Conservation (phyloP, 2,329 filamentous ascomycete genomes). For the Hypoxylon sp. region DNA sequence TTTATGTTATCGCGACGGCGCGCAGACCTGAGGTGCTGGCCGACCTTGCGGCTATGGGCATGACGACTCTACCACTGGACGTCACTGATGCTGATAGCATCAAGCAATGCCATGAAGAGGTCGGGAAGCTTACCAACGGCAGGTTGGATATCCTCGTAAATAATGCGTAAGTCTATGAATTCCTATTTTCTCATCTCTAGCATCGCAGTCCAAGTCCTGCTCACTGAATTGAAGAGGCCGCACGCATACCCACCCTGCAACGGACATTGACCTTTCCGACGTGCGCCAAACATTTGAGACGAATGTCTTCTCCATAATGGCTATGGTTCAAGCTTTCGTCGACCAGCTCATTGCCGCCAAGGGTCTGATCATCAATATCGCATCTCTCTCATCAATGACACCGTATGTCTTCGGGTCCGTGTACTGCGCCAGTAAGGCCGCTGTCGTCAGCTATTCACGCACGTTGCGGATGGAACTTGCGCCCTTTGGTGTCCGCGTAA, state of each 20-base stretch:
- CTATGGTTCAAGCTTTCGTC: slow-evolving; percentile 65
- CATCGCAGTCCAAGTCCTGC: not conserved
- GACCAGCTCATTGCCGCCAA: slow-evolving; percentile 63
- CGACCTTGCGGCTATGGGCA: slow-evolving; percentile 61
- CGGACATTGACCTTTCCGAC: slow-evolving; percentile 66
- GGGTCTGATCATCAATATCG: slow-evolving; percentile 68
- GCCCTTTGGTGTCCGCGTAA: slow-evolving; percentile 68
- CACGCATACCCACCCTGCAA: slow-evolving; percentile 64
- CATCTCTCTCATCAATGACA: slow-evolving; percentile 63
- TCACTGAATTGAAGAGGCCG: slow-evolving; percentile 58
- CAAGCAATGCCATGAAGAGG: slow-evolving; percentile 60
- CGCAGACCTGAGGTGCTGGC: slow-evolving; percentile 63
- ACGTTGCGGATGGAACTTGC: slow-evolving; percentile 66
- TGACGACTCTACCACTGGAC: slow-evolving; percentile 65
- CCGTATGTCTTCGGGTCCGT: slow-evolving; percentile 67
- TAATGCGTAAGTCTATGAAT: slow-evolving; percentile 62
- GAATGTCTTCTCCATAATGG: slow-evolving; percentile 70
- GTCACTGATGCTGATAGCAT: slow-evolving; percentile 67
- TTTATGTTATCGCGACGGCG: slow-evolving; percentile 70
- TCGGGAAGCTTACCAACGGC: slow-evolving; percentile 63
- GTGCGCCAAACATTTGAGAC: slow-evolving; percentile 68
- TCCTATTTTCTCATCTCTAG: not conserved
- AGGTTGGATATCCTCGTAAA: slow-evolving; percentile 71
- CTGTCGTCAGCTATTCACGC: slow-evolving; percentile 66
- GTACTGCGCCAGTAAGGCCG: slow-evolving; percentile 69